A percentile compares a stretch with the other conserved stretches of the same genome.
These are phyloP conservation scores for Naganishia vaughanmartiniae DNA, from an alignment of 768 basidiomycete species.

Conservation along the genomic window DNA sequence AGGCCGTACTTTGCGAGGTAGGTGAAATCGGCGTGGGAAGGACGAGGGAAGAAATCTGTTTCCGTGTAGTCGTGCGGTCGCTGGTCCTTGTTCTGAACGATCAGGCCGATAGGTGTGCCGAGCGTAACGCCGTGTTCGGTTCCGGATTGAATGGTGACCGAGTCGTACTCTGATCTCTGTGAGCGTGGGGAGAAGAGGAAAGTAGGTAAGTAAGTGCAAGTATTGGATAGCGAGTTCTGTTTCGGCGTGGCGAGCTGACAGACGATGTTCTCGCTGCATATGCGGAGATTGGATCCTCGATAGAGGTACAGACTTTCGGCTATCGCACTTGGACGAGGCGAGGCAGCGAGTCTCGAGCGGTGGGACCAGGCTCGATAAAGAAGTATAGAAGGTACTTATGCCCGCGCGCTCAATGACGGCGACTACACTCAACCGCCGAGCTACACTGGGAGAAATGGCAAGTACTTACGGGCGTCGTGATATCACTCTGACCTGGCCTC, in stretches of 20 bases:
- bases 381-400: no score
- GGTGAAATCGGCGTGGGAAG: constrained; percentile 96
- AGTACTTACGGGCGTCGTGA: constrained; percentile 88
- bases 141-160: constrained; percentile 89
- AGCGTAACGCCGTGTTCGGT: constrained; percentile 90
- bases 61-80: constrained; percentile 97
- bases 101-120: constrained; percentile 94
- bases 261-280: no score
- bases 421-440: no score
- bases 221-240: not conserved
- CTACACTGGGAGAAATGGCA: no score
- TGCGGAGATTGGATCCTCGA: no score
- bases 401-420: no score
- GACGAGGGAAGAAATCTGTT: constrained; percentile 94
- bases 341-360: no score
- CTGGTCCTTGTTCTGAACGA: constrained; percentile 97
- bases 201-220: not conserved
- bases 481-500: constrained; percentile 90
- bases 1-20: constrained; percentile 96
- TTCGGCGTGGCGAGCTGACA: not conserved
- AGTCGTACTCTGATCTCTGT: constrained; percentile 92
- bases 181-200: not conserved
- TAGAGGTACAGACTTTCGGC: no score
- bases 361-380: no score
- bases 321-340: no score